Base-by-base conservation (phyloP, 2,329 filamentous ascomycete genomes). In the Neonectria neomacrospora region DNA sequence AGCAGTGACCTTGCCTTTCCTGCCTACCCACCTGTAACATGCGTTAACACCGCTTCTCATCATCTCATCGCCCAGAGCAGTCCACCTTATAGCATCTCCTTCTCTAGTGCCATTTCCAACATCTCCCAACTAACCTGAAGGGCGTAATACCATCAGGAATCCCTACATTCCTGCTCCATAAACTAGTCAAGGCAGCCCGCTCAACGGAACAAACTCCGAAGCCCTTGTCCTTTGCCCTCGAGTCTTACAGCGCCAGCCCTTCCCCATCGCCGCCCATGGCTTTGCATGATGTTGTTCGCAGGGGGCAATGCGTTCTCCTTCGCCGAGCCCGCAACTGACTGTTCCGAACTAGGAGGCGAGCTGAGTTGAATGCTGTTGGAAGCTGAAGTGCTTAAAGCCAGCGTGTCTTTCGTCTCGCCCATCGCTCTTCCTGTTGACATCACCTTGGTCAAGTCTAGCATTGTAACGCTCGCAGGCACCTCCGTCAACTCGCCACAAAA, bases 151-250 rank as follows among this genome's bases (percentile, higher is more conserved):
- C 8, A n/a, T 47, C n/a, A n/a, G 16, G 3, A 16, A 47, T 10
- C 8, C 44, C 6, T 28, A 22, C 8, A 9, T 11, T 26, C 9
- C 44, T 14, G 20, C 12, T 12, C n/a, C n/a, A 18, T 6, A 12
- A n/a, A 14, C 32, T 41, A 28, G 11, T 14, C 12, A 23, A 11
- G 16, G 11, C 14, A 20, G 18, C 34, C 14, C 11, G 3, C 42
- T 66, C 45, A 83, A 51, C 79, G 80, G 70, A 84, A 84, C 55
- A 83, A 74, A 60, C 74, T 81, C 48, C 81, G 78, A 47, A 82
- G 75, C 9, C 80, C 77, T 64, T 80, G 78, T 14, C 78, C 75
- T 67, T 80, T 73, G 26, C 77, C 70, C 12, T 78, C 78, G 45
- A 75, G 76, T 66, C 80, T 80, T 57, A 78, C 71, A 32, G 71